Evolutionary conservation across 495 filamentous ascomycete genomes (phyloP).

Genomic region (Penicillium parvum): DNA sequence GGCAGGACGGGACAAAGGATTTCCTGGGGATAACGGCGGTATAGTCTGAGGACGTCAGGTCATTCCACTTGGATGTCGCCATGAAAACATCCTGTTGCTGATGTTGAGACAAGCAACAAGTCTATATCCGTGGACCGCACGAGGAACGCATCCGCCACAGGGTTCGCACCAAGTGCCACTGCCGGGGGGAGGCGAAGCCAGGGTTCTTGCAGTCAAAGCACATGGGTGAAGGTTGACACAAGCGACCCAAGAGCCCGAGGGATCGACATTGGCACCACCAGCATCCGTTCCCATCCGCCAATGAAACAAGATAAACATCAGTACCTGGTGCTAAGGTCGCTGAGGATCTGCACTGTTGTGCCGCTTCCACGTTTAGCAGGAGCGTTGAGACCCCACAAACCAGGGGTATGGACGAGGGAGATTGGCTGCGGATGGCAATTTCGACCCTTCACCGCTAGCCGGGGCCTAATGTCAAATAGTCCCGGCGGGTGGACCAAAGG

Average conservation of each 20-base stretch:
- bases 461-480: conserved; percentile 12
- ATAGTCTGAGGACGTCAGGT: too few relatives aligned
- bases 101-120: too few relatives aligned
- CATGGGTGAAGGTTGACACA: not conserved
- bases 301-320: conserved; percentile 1
- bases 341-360: conserved; percentile 13
- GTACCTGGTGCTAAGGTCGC: conserved; percentile 1
- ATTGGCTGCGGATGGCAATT: conserved; percentile 6
- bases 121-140: not conserved
- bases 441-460: not conserved
- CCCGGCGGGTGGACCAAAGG: conserved; percentile 6
- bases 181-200: not conserved
- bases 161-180: conserved; percentile 6
- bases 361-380: conserved; percentile 1
- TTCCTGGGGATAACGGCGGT: not conserved
- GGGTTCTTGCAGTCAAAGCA: conserved; percentile 10
- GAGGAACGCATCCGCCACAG: conserved; percentile 6
- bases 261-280: conserved; percentile 12
- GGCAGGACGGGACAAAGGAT: not conserved
- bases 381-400: conserved; percentile 7
- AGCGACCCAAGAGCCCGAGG: not conserved
- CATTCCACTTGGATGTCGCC: not conserved
- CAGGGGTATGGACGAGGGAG: too few relatives aligned
- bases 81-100: too few relatives aligned
- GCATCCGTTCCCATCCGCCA: conserved; percentile 4